Evolutionary conservation across 345 rosid genomes (phyloP), one percentile per base, ranked within the genome.

Genomic region (Moricandia arvensis): DNA sequence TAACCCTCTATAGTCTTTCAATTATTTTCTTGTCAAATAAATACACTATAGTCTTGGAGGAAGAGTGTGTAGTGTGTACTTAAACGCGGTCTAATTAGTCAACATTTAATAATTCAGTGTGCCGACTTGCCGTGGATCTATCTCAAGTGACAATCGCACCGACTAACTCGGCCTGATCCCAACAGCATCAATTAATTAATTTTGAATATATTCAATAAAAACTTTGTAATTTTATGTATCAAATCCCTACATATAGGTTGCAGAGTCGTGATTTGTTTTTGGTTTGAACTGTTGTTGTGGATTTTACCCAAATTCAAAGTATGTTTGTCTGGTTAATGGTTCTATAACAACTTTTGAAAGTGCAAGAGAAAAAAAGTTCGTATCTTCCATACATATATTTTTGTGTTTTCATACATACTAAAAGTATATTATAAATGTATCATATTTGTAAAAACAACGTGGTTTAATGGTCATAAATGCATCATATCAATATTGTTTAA

Each of bases 101-200:
- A 76, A 69, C 60, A 69, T 37, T 55, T 41, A 54, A 76, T 63
- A 76, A 76, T 76, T 62, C 58, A 70, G 29, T 41, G 38, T 38
- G 24, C 24, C 24, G 24, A 21, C 24, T 21, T 41, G 29, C 59
- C 58, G 29, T 69, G 30, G 49, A 41, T 55, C 59, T 63, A 70
- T 63, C 75, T 31, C 75, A 43, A 70, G 75, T 69, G 71, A 55
- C 66, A 63, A 76, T 63, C 60, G 38, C 80, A 76, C 80, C 80
- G 80, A 76, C 80, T 31, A 63, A 21, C 49, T 76, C 75, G 63
- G 62, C 34, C 18, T 51, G 12, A 33, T 74, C 15, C 65, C 66
- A 17, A 38, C 61, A 54, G 57, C 37, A 63, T 55, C 27, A 16
- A 11, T 10, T 18, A 60, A 53, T 55, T 41, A 9, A 53, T 59